Conservation (phyloP, 129 eudicot genomes). For the Flaveria ramosissima region DNA sequence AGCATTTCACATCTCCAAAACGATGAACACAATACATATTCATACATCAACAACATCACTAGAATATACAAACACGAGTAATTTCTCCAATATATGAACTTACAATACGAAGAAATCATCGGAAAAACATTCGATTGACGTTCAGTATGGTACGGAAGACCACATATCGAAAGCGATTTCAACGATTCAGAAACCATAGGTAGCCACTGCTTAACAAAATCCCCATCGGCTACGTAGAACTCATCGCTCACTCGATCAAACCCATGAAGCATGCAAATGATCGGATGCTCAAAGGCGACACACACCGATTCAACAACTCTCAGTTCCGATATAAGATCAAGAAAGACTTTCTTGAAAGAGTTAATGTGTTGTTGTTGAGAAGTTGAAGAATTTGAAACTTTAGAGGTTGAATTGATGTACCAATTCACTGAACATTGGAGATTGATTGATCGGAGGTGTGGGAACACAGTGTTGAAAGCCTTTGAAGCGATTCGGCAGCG, state of each 20-base stretch:
- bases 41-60: too few species aligned
- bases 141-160: slow-evolving; percentile 12
- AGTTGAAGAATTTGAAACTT: background rate
- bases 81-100: background rate
- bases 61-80: too few species aligned
- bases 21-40: too few species aligned
- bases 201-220: slow-evolving; percentile 33
- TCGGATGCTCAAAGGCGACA: background rate
- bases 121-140: background rate
- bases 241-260: background rate
- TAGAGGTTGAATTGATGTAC: background rate
- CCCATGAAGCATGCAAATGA: background rate
- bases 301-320: background rate
- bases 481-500: slow-evolving; percentile 49
- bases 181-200: background rate
- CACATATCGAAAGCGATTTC: slow-evolving; percentile 26
- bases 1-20: too few species aligned
- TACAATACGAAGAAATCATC: background rate
- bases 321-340: background rate
- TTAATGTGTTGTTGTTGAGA: background rate
- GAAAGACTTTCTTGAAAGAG: background rate
- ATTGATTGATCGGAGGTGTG: slow-evolving; percentile 15
- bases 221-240: background rate
- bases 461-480: slow-evolving; percentile 38
- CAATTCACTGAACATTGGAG: background rate